Conservation (phyloP, 805 yeast genomes). For the Sugiyamaella marilandica region DNA sequence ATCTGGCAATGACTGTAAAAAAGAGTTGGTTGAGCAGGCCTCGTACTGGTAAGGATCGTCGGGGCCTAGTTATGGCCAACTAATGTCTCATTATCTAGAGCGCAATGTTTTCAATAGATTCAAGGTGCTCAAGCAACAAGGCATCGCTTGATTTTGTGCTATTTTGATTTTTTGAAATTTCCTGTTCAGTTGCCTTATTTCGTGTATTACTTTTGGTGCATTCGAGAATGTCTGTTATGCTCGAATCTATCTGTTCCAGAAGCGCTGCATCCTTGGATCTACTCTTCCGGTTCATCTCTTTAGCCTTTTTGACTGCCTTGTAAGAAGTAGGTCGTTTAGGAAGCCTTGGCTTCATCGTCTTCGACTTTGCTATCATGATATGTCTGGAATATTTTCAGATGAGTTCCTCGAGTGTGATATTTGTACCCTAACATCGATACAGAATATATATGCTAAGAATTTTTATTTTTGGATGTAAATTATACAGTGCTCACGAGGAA, state of each 20-base stretch:
- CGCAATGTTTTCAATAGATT: conserved; percentile 14
- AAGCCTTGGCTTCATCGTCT: conserved; percentile 1
- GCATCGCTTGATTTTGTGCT: conserved; percentile 5
- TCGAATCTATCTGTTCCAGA: conserved; percentile 7
- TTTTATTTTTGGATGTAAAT: background rate
- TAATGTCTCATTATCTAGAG: background rate
- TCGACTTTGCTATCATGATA: background rate
- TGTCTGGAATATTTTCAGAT: background rate
- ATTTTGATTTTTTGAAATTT: conserved; percentile 2
- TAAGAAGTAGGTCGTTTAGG: background rate
- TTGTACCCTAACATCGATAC: background rate
- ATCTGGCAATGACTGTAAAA: conserved; percentile 34
- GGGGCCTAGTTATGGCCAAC: conserved; percentile 24
- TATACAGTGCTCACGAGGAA: background rate
- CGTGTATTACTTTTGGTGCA: background rate
- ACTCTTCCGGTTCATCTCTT: conserved; percentile 1
- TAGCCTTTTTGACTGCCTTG: background rate
- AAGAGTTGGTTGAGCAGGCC: conserved; percentile 28
- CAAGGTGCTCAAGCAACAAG: conserved; percentile 14
- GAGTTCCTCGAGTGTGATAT: background rate
- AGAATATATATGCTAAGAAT: background rate
- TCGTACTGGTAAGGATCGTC: conserved; percentile 27
- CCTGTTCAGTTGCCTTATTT: too few relatives aligned
- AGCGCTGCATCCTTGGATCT: conserved; percentile 10
- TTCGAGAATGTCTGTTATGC: conserved; percentile 12